Percentiles rank a stretch among this genome's conserved stretches.
phyloP scores from a whole-genome alignment of 179 eudicot genomes.

The Spergularia azorica region DNA sequence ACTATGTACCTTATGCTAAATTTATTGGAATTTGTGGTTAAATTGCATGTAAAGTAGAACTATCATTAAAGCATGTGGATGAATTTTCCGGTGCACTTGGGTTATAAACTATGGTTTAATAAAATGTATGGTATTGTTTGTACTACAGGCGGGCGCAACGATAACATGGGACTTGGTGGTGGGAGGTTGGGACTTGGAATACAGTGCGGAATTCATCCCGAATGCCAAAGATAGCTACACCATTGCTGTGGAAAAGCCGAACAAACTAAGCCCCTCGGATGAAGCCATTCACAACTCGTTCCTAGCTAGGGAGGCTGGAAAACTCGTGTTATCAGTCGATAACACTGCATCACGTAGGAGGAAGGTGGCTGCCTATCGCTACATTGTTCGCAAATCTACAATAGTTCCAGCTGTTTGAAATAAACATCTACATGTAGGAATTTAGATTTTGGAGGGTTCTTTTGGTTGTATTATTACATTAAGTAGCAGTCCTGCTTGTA shows the following conservation, averaged over 20 bases:
- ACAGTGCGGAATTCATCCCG: conserved; percentile 82
- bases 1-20: not conserved
- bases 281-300: conserved; percentile 79
- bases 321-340: conserved; percentile 78
- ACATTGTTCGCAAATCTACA: conserved; percentile 65
- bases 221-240: conserved; percentile 70
- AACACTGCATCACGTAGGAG: conserved; percentile 68
- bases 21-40: conserved; percentile 2
- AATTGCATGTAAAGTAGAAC: not conserved
- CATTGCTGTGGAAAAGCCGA: conserved; percentile 68
- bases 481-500: conserved; percentile 19
- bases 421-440: not conserved
- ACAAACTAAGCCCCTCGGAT: conserved; percentile 50
- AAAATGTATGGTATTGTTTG: not conserved
- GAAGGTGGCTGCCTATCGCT: conserved; percentile 91
- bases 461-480: conserved; percentile 21
- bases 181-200: conserved; percentile 96
- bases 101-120: not conserved
- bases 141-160: conserved; percentile 65
- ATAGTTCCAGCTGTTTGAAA: conserved; percentile 5
- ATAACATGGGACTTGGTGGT: conserved; percentile 97
- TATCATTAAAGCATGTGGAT: conserved; percentile 13
- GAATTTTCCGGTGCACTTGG: not conserved
- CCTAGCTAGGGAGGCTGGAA: conserved; percentile 69
- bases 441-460: conserved; percentile 20